A percentile compares a stretch with the other conserved stretches of the same genome.
Conservation (phyloP, 768 basidiomycete species). For the Coprinopsis strossmayeri region DNA sequence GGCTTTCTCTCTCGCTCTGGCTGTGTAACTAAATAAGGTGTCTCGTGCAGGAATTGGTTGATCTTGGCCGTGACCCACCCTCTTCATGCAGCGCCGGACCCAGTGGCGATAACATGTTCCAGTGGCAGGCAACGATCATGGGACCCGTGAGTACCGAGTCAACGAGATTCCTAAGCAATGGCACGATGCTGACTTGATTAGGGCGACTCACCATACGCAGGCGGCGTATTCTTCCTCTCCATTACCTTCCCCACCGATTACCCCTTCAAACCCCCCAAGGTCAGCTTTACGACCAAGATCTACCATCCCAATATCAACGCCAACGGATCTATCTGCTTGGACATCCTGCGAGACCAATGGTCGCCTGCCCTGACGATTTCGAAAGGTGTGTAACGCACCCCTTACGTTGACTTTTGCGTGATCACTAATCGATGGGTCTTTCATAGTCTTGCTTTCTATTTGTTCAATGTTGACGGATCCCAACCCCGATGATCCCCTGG, state of each 20-base stretch:
- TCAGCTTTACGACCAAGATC: constrained; percentile 99
- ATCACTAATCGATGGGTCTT: constrained; percentile 3
- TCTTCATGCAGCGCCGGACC: constrained; percentile 99
- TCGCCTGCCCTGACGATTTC: constrained; percentile 98
- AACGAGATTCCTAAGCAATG: constrained; percentile 13
- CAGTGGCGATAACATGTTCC: constrained; percentile 96
- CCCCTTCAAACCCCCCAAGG: constrained; percentile 99
- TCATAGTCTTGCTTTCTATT: constrained; percentile 86
- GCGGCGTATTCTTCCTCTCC: constrained; percentile 97
- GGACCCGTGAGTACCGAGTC: constrained; percentile 76
- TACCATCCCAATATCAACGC: constrained; percentile 99
- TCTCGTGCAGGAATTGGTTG: constrained; percentile 83
- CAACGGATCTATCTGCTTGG: constrained; percentile 97
- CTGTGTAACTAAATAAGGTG: constrained; percentile 1
- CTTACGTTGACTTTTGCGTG: constrained; percentile 2
- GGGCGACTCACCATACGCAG: constrained; percentile 97
- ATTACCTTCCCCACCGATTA: constrained; percentile 96
- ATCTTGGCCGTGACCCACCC: constrained; percentile 99
- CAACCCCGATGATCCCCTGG: constrained; percentile 97
- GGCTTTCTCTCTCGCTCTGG: too few species aligned
- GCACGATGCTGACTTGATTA: constrained; percentile 27
- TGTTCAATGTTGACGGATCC: constrained; percentile 99
- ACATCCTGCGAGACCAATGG: constrained; percentile 99
- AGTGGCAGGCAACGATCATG: constrained; percentile 99
- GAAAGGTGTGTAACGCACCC: constrained; percentile 59